These are phyloP conservation scores for Phytopythium montanum DNA, from an alignment of 352 stramenopile species.

Conservation along the genomic window DNA sequence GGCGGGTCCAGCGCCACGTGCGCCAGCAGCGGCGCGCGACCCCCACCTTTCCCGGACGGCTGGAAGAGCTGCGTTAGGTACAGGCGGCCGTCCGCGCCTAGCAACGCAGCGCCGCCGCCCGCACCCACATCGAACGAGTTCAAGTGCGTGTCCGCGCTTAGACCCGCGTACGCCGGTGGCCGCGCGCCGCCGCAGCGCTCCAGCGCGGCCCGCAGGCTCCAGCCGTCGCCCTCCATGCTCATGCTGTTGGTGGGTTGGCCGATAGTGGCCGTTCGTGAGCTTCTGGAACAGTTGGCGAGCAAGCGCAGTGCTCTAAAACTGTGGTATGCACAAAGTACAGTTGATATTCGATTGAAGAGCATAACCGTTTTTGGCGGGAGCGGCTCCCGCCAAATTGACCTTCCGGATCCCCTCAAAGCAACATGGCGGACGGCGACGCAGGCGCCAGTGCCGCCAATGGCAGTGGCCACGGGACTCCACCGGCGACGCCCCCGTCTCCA, in stretches of 20 bases:
- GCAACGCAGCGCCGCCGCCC: constrained; percentile 42
- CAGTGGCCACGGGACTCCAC: constrained; percentile 33
- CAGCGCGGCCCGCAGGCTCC: constrained; percentile 47
- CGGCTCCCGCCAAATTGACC: background rate
- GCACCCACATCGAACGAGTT: constrained; percentile 69
- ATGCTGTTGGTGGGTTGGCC: too few relatives aligned
- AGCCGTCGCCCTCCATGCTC: constrained; percentile 29
- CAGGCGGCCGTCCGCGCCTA: constrained; percentile 38
- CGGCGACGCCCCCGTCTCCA: constrained; percentile 57
- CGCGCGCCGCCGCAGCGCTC: constrained; percentile 58
- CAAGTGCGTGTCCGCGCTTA: constrained; percentile 47
- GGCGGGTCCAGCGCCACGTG: constrained; percentile 62
- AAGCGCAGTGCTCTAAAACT: too few relatives aligned
- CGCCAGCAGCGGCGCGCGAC: constrained; percentile 20
- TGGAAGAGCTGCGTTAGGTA: constrained; percentile 61
- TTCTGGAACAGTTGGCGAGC: background rate
- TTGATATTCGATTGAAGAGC: background rate
- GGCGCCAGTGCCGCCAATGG: background rate
- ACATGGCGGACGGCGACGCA: constrained; percentile 13
- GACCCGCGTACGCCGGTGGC: constrained; percentile 46
- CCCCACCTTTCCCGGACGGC: constrained; percentile 9
- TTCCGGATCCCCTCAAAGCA: background rate
- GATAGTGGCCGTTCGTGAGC: background rate
- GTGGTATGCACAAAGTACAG: background rate
- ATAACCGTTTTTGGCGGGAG: constrained; percentile 4